Evolutionary conservation across 2,329 filamentous ascomycete species (phyloP), one percentile per base, ranked within the genome.

Genomic region (Macrophomina pseudophaseolina): DNA sequence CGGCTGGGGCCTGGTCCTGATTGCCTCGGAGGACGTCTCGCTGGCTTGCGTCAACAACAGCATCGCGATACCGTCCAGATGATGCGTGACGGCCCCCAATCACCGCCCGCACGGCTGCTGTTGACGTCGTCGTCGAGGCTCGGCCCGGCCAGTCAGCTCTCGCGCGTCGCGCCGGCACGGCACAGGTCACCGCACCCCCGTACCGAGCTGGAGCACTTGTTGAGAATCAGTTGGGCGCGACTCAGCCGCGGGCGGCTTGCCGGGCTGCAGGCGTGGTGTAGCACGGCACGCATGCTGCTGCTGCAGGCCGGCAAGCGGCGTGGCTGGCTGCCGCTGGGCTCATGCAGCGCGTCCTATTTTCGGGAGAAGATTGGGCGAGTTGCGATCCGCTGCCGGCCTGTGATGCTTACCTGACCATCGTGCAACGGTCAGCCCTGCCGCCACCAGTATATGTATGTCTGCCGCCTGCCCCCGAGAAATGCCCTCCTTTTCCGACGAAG

Each of bases 371-470:
- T 38, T 42, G 38, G 54, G 38, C 28, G 56, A 60, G 38, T 23
- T 23, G 16, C 56, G 58, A 49, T 49, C 58, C 38, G 44, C 58
- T 23, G 42, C 40, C 42, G 46, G 58, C 58, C 58, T 62, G 58
- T 49, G 42, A 49, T 62, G 58, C 58, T 62, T 35, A 62, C 58
- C 16, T 30, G 14, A 32, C 33, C 38, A 32, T 44, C 30, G 58
- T 62, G 44, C 58, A 62, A 62, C 58, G 58, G 58, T 51, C 58
- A 62, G 58, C 58, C 58, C 42, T 48, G 44, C 28, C 54, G 40
- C 42, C 58, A 5, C 46, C 16, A 32, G 30, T n/a, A 44, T 16
- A 32, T 33, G 42, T 62, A 62, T 62, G 42, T 44, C 8, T n/a
- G 58, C 30, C 30, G 40, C 40, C 40, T 14, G 40, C 42, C 52